Conservation (phyloP, 495 filamentous ascomycete species). For the Xylaria scruposa region DNA sequence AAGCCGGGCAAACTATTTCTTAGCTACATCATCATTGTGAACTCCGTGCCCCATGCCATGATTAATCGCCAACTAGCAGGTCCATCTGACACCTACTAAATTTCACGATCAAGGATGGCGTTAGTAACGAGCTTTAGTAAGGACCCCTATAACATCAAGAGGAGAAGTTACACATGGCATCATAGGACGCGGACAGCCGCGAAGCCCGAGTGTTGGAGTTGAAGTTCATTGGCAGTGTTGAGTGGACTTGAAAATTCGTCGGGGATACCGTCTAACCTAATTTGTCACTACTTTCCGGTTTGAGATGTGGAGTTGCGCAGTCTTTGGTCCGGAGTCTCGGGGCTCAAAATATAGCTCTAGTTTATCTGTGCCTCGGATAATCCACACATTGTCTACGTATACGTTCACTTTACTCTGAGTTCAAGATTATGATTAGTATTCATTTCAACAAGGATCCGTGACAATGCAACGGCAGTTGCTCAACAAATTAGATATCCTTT, state of each 20-base stretch:
- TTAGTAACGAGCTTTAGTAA: constrained; percentile 18
- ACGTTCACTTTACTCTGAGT: too few species aligned
- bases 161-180: not conserved
- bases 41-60: not conserved
- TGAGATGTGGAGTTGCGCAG: constrained; percentile 2
- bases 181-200: not conserved
- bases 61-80: not conserved
- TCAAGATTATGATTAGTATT: not conserved
- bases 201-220: constrained; percentile 1
- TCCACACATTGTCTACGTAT: not conserved
- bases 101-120: not conserved
- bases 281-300: not conserved
- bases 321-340: constrained; percentile 1
- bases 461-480: not conserved
- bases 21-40: not conserved
- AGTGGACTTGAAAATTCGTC: not conserved
- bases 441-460: not conserved
- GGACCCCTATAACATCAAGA: not conserved
- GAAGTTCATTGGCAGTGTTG: not conserved
- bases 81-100: not conserved
- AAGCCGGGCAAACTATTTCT: too few species aligned
- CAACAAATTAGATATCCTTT: not conserved
- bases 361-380: not conserved
- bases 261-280: not conserved
- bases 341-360: not conserved